Evolutionary conservation across 805 yeast species (phyloP), one percentile per base, ranked within the genome.

Genomic region (Starmerella stellata): DNA sequence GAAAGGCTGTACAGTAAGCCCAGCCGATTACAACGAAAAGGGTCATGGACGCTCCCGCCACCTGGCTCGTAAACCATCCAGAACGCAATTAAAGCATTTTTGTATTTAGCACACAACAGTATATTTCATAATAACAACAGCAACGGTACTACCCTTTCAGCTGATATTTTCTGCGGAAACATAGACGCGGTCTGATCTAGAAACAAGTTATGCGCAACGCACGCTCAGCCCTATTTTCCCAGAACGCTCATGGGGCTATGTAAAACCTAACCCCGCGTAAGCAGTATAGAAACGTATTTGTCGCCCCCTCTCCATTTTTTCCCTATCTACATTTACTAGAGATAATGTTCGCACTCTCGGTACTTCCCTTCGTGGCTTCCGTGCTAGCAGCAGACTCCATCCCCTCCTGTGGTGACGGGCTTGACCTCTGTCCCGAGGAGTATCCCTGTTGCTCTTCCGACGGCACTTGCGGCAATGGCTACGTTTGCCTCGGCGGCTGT

Each of bases 381-480:
- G 37, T 36, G 16, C 19, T 9, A 4, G 48, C 44, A 17, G 46
- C 23, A 35, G 33, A 24, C 24, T 35, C 37, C 40, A 16, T 37
- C 37, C 48, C 52, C 34, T 36, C 37, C 30, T 44, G 59, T 42
- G 46, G 53, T 38, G 43, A 43, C 34, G 44, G 53, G 42, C 37
- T 47, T 45, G 37, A 41, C 48, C 45, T 37, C 51, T 83, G 95
- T 61, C 95, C 95, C 2, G 72, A 76, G 52, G 66, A 64, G 34
- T 47, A 54, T n/a, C 95, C 95, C 41, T 83, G 95, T 59, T 83
- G 95, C 57, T 72, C 80, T 11, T 75, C 73, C 48, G 75, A 69
- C 48, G 95, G 95, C 36, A 63, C 59, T 24, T 80, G 92, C 63
- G 92, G 92, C 50, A 68, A 74, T 19, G 92, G 92, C 18, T 56